Base-by-base conservation (phyloP, 2,329 filamentous ascomycete species). In the Neonectria sp. region DNA sequence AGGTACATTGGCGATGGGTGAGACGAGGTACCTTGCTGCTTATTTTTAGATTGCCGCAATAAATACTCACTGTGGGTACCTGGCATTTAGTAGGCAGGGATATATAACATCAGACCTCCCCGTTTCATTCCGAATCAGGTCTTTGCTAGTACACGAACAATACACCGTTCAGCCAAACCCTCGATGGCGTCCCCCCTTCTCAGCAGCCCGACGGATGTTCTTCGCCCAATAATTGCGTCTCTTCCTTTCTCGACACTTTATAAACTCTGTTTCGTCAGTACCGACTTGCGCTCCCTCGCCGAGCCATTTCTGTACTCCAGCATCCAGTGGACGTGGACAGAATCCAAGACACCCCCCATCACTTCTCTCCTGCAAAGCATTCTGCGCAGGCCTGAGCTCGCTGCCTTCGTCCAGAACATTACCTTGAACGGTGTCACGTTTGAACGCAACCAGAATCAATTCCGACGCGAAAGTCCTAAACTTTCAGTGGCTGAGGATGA, bases 241-340 rank as follows among this genome's bases (percentile, higher is more conserved):
- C 48, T 51, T 11, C 7, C 15, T 51, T 4, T 3, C 3, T 4
- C 15, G 21, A 31, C 27, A 4, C 48, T 51, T 21, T 6, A 6
- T 15, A 15, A 33, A 5, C 27, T 51, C 25, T 51, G 48, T 7
- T 27, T 51, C 27, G 48, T 33, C 25, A 33, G n/a, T 21, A 31
- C 15, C 15, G 48, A 31, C 48, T 31, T 31, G 48, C 48, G 27
- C 27, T 17, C 48, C 27, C 27, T 33, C 3, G 48, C 48, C 8
- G 48, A 51, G 48, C 48, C 15, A 33, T 51, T 51, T 51, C 48
- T 51, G 25, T 51, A 51, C 48, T 17, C 27, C 15, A n/a, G 6
- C 25, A 31, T 51, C 48, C 15, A 21, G 3, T 51, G 48, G 48
- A 51, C 25, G 11, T 51, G 48, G 48, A 17, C 11, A n/a, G 15